phyloP scores from a whole-genome alignment of 345 rosid genomes.

The Acer yangbiense region DNA sequence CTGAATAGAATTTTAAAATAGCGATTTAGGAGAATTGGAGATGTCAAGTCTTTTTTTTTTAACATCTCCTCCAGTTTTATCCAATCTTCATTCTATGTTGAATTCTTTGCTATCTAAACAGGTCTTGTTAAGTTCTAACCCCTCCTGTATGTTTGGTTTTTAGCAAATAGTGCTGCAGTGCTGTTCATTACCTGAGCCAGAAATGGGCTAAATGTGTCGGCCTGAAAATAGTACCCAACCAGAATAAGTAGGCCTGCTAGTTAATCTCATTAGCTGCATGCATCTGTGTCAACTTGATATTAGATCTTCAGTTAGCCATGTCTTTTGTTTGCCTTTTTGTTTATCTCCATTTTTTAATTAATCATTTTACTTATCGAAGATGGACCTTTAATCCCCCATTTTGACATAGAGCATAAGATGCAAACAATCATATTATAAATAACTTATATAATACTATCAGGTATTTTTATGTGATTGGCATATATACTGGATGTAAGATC shows the following conservation, averaged over 20 bases:
- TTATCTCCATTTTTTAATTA: not conserved
- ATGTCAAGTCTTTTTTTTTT: no score
- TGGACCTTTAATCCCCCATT: not conserved
- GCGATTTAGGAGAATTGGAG: no score
- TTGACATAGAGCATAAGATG: not conserved
- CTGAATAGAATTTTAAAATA: not conserved
- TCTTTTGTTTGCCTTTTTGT: not conserved
- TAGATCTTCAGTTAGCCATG: not conserved
- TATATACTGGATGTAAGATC: not conserved
- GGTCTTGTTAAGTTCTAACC: not conserved
- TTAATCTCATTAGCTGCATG: not conserved
- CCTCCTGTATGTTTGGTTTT: not conserved
- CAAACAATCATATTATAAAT: not conserved
- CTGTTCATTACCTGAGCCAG: not conserved
- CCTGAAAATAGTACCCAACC: not conserved
- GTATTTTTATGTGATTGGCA: not conserved
- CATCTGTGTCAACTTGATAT: not conserved
- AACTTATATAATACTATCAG: not conserved
- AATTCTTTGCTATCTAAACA: no score
- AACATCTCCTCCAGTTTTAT: no score
- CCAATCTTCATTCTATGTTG: no score
- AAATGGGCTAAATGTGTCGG: not conserved
- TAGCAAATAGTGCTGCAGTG: not conserved
- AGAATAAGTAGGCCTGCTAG: not conserved
- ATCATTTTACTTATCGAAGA: not conserved